phyloP scores from a whole-genome alignment of 2,329 filamentous ascomycete species.

The Fusarium cicatricum region DNA sequence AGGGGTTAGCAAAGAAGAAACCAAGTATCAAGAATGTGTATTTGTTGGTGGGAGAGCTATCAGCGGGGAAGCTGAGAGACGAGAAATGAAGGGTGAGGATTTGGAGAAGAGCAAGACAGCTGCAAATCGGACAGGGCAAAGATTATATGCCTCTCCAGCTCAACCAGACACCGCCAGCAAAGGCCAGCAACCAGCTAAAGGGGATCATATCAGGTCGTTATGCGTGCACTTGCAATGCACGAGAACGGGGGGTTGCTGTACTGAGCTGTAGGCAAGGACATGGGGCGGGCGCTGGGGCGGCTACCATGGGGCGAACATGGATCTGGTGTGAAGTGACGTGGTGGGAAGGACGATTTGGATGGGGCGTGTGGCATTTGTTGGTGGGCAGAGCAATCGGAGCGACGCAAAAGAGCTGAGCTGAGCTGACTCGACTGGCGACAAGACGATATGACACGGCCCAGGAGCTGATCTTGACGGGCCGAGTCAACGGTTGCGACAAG shows the following conservation, averaged over 20 bases:
- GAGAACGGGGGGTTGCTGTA: slow-evolving; percentile 27
- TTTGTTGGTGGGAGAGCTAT: slow-evolving; percentile 27
- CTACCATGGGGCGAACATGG: slow-evolving; percentile 32
- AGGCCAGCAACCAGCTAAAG: slow-evolving; percentile 6
- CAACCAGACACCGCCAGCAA: slow-evolving; percentile 15
- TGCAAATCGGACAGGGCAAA: slow-evolving; percentile 20
- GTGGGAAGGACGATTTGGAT: slow-evolving; percentile 38
- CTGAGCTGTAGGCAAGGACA: slow-evolving; percentile 29
- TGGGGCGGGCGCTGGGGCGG: slow-evolving; percentile 31
- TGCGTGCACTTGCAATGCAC: slow-evolving; percentile 37
- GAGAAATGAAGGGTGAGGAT: slow-evolving; percentile 20
- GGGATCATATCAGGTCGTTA: slow-evolving; percentile 32
- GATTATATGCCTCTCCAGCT: slow-evolving; percentile 32
- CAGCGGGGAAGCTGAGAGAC: slow-evolving; percentile 34
- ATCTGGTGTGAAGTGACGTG: slow-evolving; percentile 44
- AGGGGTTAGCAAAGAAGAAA: slow-evolving; percentile 27
- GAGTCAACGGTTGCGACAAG: slow-evolving; percentile 29
- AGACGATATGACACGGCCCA: slow-evolving; percentile 23
- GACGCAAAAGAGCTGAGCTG: slow-evolving; percentile 23
- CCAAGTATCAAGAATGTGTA: slow-evolving; percentile 9
- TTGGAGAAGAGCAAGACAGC: slow-evolving; percentile 13
- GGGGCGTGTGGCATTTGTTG: slow-evolving; percentile 36
- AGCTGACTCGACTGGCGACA: slow-evolving; percentile 23
- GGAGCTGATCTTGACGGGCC: slow-evolving; percentile 31
- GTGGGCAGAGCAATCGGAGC: slow-evolving; percentile 38